Conservation (phyloP, 371 early-diverging fungal species). For the Blakeslea trispora region DNA sequence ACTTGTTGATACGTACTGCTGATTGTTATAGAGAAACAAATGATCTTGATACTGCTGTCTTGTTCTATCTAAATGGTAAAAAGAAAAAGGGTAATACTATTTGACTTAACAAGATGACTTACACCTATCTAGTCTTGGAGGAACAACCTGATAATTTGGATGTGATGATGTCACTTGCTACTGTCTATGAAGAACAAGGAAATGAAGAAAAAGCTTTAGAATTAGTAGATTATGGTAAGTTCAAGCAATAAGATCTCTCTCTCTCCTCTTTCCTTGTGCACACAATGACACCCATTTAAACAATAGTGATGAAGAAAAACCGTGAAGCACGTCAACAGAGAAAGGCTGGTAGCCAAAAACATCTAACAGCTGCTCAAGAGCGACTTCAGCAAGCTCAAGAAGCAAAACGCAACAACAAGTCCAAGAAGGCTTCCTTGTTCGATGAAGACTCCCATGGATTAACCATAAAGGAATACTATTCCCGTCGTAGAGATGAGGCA, state of each 20-base stretch:
- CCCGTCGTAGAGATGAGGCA: constrained; percentile 3
- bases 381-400: constrained; percentile 6
- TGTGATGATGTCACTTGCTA: constrained; percentile 75
- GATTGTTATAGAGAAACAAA: constrained; percentile 73
- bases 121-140: constrained; percentile 33
- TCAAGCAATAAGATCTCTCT: background rate
- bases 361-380: background rate
- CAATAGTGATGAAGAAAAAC: constrained; percentile 38
- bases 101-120: no score
- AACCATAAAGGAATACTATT: constrained; percentile 8
- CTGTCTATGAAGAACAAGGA: constrained; percentile 85
- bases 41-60: constrained; percentile 62
- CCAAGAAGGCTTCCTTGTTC: constrained; percentile 29
- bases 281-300: no score
- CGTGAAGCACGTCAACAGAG: constrained; percentile 29
- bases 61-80: constrained; percentile 58
- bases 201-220: constrained; percentile 71
- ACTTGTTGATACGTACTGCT: constrained; percentile 60
- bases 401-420: background rate
- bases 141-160: constrained; percentile 70
- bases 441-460: constrained; percentile 17
- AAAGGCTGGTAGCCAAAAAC: constrained; percentile 3
- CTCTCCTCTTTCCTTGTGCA: background rate
- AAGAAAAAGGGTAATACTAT: no score
- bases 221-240: constrained; percentile 59